A percentile compares a stretch with the other conserved stretches of the same genome.
These are phyloP conservation scores for Colletotrichum eleusines DNA, from an alignment of 2,329 filamentous ascomycete species.

Conservation along the genomic window DNA sequence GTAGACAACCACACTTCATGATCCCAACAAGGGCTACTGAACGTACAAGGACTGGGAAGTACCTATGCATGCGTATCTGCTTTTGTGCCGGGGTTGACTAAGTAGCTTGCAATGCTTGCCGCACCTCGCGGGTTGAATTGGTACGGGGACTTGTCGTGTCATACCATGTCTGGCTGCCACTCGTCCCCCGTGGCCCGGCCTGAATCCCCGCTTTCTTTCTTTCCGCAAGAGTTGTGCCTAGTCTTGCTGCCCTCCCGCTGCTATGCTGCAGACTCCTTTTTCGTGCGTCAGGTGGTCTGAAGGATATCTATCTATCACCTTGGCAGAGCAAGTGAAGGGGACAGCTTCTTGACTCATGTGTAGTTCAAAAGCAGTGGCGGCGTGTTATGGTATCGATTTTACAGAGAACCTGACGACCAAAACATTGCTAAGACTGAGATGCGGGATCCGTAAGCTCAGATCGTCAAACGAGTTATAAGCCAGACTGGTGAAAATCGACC, in stretches of 20 bases:
- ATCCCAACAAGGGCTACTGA: not conserved
- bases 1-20: too few species aligned
- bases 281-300: not conserved
- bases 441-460: not conserved
- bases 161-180: conserved; percentile 23
- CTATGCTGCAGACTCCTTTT: conserved; percentile 9
- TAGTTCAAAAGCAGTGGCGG: not conserved
- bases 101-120: conserved; percentile 8
- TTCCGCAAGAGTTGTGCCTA: not conserved
- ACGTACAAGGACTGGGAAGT: not conserved
- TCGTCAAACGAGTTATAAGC: not conserved
- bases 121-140: not conserved
- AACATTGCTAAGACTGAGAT: not conserved
- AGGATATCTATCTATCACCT: not conserved
- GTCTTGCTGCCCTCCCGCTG: not conserved
- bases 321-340: not conserved
- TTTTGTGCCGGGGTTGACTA: not conserved
- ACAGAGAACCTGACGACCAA: not conserved
- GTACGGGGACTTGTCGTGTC: conserved; percentile 20
- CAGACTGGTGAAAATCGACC: not conserved
- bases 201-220: not conserved
- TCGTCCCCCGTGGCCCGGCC: conserved; percentile 12
- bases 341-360: not conserved
- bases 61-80: not conserved
- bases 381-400: not conserved